Base-by-base conservation (phyloP, 2,329 filamentous ascomycete genomes). In the Ceratocystis variospora region DNA sequence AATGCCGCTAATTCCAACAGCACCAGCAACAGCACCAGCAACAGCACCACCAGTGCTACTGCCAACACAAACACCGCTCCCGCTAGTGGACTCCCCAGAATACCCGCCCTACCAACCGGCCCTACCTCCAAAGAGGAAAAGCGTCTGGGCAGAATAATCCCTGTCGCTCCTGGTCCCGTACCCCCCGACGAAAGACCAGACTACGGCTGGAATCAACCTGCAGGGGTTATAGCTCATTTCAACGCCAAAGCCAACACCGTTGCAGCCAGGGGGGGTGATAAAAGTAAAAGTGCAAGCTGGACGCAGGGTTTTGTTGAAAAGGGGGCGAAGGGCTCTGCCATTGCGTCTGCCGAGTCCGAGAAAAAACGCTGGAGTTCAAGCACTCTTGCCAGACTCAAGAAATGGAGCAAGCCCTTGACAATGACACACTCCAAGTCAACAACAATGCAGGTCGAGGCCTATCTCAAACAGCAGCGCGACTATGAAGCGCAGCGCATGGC, bases 401-500 rank as follows among this genome's bases (percentile, higher is more conserved):
- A 66, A 25, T 66, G 67, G 67, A 55, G 45, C 22, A 57, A 61
- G 46, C 67, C 67, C 1, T n/a, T 66, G 7, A 62, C 67, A 48
- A 28, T 65, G 25, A 61, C 61, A 25, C 22, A 62, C 17, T 48
- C 61, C 22, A 67, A 62, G 19, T 45, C 53, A 7, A 62, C 66
- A 28, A 57, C 55, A 15, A 50, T 48, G 25, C 66, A 68, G 19
- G 66, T 65, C 33, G 63, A 68, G 50, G 66, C 59, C 31, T 65
- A 68, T 57, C 61, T 66, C 7, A 37, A 64, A 48, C 61, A 62
- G 19, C 61, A 62, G 37, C 64, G 59, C 5, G 45, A 66, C 37
- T 62, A 64, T 63, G 64, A 66, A 71, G 33, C 71, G 71, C 48
- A 73, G 71, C 50, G 69, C 69, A 7, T 72, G 71, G 31, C 66